These are phyloP conservation scores for Camellia sinensis DNA, from an alignment of 148 eudicot species.

Conservation along the genomic window DNA sequence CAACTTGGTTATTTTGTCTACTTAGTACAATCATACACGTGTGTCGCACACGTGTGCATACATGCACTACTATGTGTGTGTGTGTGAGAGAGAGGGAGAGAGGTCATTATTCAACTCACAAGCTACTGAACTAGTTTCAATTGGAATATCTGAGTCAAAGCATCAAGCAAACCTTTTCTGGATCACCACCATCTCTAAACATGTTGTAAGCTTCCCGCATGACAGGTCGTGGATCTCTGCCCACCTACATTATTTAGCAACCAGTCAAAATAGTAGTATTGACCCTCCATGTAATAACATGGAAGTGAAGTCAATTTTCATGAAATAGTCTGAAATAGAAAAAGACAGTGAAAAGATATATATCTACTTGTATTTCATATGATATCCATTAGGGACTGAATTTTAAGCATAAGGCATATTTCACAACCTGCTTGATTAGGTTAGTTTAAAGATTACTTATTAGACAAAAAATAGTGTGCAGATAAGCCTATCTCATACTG, in stretches of 20 bases:
- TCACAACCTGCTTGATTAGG: neutral
- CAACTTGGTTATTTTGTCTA: neutral
- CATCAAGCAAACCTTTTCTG: slow-evolving; percentile 59
- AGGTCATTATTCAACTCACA: neutral
- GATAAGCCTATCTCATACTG: neutral
- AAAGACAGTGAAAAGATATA: neutral
- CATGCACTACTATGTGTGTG: neutral
- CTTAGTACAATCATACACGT: neutral
- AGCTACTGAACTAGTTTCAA: neutral
- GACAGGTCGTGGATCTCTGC: slow-evolving; percentile 84
- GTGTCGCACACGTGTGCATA: neutral
- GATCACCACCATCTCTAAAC: slow-evolving; percentile 92
- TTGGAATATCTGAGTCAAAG: neutral
- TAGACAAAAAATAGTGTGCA: neutral
- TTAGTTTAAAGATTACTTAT: neutral
- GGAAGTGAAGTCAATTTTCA: neutral
- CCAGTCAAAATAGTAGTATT: neutral
- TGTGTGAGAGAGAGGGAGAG: neutral
- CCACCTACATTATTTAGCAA: slow-evolving; percentile 49
- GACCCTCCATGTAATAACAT: slow-evolving; percentile 1
- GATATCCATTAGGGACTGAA: neutral
- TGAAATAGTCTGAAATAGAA: neutral
- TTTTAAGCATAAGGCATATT: neutral
- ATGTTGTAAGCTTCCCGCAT: slow-evolving; percentile 72
- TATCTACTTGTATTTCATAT: neutral